phyloP scores from a whole-genome alignment of 805 yeast genomes.

The Barnettozyma botsteinii region DNA sequence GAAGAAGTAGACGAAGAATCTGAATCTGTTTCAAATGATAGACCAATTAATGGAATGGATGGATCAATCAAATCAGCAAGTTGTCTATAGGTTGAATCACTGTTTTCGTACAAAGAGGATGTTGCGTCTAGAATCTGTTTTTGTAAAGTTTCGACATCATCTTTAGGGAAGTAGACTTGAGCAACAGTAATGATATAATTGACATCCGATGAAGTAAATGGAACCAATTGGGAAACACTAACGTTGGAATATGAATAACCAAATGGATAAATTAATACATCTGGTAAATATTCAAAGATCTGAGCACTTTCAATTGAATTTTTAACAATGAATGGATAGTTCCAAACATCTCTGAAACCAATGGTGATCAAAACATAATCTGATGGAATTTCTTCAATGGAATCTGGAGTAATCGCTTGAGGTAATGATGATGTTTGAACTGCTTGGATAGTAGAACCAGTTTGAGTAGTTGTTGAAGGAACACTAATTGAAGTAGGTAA shows the following conservation, averaged over 20 bases:
- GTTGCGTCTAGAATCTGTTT: constrained; percentile 40
- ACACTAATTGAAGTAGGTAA: constrained; percentile 39
- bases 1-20: constrained; percentile 15
- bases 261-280: constrained; percentile 61
- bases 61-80: constrained; percentile 70
- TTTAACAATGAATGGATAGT: constrained; percentile 76
- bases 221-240: constrained; percentile 64
- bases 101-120: constrained; percentile 59
- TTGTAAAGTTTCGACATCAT: constrained; percentile 44
- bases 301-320: constrained; percentile 77
- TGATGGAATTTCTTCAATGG: constrained; percentile 34
- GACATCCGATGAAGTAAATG: constrained; percentile 52
- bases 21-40: constrained; percentile 18
- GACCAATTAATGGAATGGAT: constrained; percentile 52
- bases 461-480: constrained; percentile 26
- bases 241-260: constrained; percentile 36
- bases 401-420: constrained; percentile 68
- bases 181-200: constrained; percentile 83
- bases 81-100: constrained; percentile 46
- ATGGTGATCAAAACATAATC: constrained; percentile 57
- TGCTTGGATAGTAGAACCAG: constrained; percentile 22
- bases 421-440: constrained; percentile 55
- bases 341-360: constrained; percentile 74
- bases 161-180: constrained; percentile 70
- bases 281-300: constrained; percentile 80